Evolutionary conservation across 805 yeast species (phyloP).

Genomic region (Cyberlindnera xylosilytica): DNA sequence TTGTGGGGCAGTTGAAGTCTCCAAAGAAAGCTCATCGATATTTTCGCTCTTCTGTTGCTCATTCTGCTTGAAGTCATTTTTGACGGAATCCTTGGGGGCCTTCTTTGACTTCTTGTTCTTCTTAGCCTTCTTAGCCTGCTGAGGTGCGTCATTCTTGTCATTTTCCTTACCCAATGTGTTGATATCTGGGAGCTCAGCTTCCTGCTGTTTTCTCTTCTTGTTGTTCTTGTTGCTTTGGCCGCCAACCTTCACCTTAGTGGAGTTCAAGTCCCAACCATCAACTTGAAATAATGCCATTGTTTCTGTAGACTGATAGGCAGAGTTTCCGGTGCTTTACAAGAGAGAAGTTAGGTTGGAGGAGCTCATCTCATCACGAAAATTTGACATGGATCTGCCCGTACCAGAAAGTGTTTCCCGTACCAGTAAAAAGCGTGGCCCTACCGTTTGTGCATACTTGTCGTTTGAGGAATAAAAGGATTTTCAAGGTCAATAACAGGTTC

Average conservation of each 20-base stretch:
- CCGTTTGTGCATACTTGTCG: neutral
- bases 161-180: constrained; percentile 2
- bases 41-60: too few relatives aligned
- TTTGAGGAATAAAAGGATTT: neutral
- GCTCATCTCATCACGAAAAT: constrained; percentile 1
- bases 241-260: constrained; percentile 48
- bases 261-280: constrained; percentile 75
- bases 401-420: neutral
- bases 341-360: too few relatives aligned
- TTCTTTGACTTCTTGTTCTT: constrained; percentile 8
- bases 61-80: too few relatives aligned
- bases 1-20: constrained; percentile 15
- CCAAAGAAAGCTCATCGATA: too few relatives aligned
- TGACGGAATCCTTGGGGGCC: constrained; percentile 6
- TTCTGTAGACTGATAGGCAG: too few relatives aligned
- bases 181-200: constrained; percentile 1
- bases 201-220: constrained; percentile 23
- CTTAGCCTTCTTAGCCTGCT: constrained; percentile 8
- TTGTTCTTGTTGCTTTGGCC: constrained; percentile 30
- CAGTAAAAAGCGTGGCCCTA: constrained; percentile 1
- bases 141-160: constrained; percentile 10
- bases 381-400: neutral
- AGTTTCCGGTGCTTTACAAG: too few relatives aligned
- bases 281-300: constrained; percentile 71
- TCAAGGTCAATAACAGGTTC: constrained; percentile 16